Conservation (phyloP, 306 rosid genomes). For the Dicorynia guianensis region DNA sequence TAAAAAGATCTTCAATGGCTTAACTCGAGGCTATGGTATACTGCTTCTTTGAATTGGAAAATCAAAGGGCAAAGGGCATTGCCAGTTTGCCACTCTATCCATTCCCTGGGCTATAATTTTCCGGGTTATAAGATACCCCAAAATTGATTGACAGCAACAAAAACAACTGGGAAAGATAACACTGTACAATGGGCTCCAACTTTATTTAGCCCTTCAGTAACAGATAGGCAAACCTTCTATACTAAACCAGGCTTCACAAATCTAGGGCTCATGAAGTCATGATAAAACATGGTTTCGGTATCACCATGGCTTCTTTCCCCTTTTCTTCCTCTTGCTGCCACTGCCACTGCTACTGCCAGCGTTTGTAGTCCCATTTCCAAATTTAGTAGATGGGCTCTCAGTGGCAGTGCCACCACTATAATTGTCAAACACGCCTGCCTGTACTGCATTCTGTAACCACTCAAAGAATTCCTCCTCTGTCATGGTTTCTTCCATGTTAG, state of each 20-base stretch:
- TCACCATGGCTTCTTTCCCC: conserved; percentile 85
- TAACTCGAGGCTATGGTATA: conserved; percentile 6
- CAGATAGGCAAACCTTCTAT: conserved; percentile 43
- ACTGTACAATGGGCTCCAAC: conserved; percentile 57
- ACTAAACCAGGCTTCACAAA: conserved; percentile 38
- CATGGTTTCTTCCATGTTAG: conserved; percentile 77
- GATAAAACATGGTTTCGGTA: conserved; percentile 31
- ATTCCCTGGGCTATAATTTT: conserved; percentile 11
- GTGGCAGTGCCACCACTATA: conserved; percentile 48
- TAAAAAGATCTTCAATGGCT: conserved; percentile 1
- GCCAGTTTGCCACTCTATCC: conserved; percentile 1
- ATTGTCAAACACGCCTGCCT: conserved; percentile 76
- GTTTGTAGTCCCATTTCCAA: conserved; percentile 66
- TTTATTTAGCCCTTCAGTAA: conserved; percentile 45
- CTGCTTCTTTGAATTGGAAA: conserved; percentile 25
- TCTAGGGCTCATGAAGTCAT: conserved; percentile 36
- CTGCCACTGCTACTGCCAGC: conserved; percentile 45
- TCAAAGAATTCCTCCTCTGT: conserved; percentile 91
- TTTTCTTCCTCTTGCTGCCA: conserved; percentile 81
- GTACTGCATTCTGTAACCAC: conserved; percentile 90
- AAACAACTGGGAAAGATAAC: conserved; percentile 29
- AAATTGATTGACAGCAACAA: conserved; percentile 31
- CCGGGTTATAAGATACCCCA: conserved; percentile 14
- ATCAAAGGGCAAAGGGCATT: conserved; percentile 27
- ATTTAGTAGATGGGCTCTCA: conserved; percentile 65